A percentile compares a stretch with the other conserved stretches of the same genome.
phyloP scores from a whole-genome alignment of 768 basidiomycete species.

The Phaeolepiota aurea region DNA sequence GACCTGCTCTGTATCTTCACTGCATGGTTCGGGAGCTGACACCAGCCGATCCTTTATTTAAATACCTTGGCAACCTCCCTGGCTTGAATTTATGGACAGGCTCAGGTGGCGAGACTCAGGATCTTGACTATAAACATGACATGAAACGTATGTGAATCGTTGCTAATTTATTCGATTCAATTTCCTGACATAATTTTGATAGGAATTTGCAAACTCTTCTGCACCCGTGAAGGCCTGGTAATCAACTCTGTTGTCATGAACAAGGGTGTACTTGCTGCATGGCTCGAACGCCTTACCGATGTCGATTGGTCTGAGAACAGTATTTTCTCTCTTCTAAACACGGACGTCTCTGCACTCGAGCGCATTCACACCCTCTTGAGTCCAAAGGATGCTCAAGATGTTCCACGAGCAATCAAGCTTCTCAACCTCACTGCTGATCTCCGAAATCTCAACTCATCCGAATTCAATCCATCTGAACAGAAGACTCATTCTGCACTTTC shows the following conservation, averaged over 20 bases:
- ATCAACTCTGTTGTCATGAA: constrained; percentile 11
- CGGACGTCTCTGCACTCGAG: constrained; percentile 1
- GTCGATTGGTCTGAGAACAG: constrained; percentile 16
- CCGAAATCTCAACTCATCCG: constrained; percentile 5
- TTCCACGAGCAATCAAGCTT: constrained; percentile 20
- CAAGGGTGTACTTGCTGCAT: constrained; percentile 10
- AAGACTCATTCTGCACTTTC: constrained; percentile 10
- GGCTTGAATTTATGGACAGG: constrained; percentile 11
- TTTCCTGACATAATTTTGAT: constrained; percentile 1
- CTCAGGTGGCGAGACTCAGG: constrained; percentile 8
- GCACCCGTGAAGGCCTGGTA: constrained; percentile 11
- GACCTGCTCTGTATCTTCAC: constrained; percentile 12
- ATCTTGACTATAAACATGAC: constrained; percentile 13
- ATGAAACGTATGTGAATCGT: constrained; percentile 10
- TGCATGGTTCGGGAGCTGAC: constrained; percentile 12
- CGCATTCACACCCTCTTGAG: constrained; percentile 14
- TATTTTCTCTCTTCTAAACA: constrained; percentile 8
- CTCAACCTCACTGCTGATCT: constrained; percentile 11
- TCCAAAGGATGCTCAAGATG: constrained; percentile 21
- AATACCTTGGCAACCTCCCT: constrained; percentile 8
- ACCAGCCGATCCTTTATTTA: constrained; percentile 8
- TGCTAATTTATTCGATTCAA: not conserved
- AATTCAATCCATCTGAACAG: constrained; percentile 11
- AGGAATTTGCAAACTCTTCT: constrained; percentile 17
- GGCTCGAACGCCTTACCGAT: constrained; percentile 11